Conservation (phyloP, 306 rosid genomes). For the Corylus heterophylla region DNA sequence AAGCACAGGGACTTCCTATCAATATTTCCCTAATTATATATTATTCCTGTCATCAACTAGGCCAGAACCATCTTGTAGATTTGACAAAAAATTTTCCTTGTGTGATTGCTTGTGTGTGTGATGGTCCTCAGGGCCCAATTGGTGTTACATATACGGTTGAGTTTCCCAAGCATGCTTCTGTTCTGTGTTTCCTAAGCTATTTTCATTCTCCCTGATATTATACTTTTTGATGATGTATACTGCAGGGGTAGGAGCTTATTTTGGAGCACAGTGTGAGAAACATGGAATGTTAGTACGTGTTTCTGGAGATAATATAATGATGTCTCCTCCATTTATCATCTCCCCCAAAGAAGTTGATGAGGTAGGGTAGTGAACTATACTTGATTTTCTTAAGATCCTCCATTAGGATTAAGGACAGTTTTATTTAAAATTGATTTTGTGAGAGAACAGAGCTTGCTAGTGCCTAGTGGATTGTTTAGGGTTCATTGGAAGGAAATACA, state of each 20-base stretch:
- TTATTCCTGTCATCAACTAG: neutral
- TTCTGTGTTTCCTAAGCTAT: slow-evolving; percentile 13
- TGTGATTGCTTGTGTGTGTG: neutral
- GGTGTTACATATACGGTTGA: neutral
- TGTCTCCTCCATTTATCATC: slow-evolving; percentile 80
- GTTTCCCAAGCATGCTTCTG: neutral
- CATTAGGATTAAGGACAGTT: neutral
- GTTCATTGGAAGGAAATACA: neutral
- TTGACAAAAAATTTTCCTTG: neutral
- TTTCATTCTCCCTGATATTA: slow-evolving; percentile 7
- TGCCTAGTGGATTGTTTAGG: neutral
- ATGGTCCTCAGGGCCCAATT: neutral
- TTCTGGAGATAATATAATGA: slow-evolving; percentile 76
- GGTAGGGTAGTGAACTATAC: slow-evolving; percentile 44
- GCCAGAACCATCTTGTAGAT: neutral
- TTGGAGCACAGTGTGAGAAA: slow-evolving; percentile 80
- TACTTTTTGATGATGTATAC: slow-evolving; percentile 1
- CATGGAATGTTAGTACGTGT: slow-evolving; percentile 84
- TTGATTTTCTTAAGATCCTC: slow-evolving; percentile 15
- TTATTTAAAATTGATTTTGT: neutral
- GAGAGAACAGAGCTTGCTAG: neutral
- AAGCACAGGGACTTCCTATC: too few relatives aligned
- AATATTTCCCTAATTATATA: neutral
- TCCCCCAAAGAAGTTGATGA: slow-evolving; percentile 69
- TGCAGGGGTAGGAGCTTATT: slow-evolving; percentile 73